Conservation (phyloP, 495 filamentous ascomycete species). For the Talaromyces trachyspermus region DNA sequence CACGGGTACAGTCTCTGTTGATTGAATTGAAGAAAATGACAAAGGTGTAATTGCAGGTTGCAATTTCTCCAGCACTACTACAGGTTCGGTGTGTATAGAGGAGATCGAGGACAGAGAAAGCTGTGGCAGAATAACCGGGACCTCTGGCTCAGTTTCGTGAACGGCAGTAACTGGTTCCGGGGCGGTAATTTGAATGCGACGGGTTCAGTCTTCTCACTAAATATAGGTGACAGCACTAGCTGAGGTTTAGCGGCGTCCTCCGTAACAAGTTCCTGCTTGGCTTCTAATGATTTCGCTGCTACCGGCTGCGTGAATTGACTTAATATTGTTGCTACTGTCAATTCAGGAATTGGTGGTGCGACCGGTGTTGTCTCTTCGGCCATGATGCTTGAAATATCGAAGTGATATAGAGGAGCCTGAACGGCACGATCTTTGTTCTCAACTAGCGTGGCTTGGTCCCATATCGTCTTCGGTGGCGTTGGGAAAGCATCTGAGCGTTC, state of each 20-base stretch:
- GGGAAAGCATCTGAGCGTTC: conserved; percentile 28
- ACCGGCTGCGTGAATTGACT: conserved; percentile 27
- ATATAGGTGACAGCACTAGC: conserved; percentile 5
- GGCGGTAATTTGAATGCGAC: conserved; percentile 17
- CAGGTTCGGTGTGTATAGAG: conserved; percentile 43
- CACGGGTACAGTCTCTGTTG: conserved; percentile 34
- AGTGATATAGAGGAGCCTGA: conserved; percentile 14
- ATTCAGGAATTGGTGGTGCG: conserved; percentile 20
- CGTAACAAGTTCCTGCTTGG: conserved; percentile 4
- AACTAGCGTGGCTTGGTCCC: conserved; percentile 23
- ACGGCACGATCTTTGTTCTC: conserved; percentile 11
- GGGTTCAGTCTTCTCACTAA: conserved; percentile 17
- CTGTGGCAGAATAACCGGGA: conserved; percentile 12
- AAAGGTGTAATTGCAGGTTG: conserved; percentile 13
- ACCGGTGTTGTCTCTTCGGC: conserved; percentile 32
- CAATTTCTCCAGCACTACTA: conserved; percentile 17
- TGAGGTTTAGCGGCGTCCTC: not conserved
- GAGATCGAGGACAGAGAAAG: conserved; percentile 43
- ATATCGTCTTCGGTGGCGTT: conserved; percentile 33
- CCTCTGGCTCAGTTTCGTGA: conserved; percentile 15
- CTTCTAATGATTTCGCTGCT: conserved; percentile 15
- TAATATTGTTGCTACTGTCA: conserved; percentile 26
- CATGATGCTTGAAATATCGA: conserved; percentile 30
- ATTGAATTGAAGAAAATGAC: conserved; percentile 32
- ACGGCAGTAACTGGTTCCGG: conserved; percentile 11